phyloP scores from a whole-genome alignment of 2,329 filamentous ascomycete species.

The Colletotrichum viniferum region DNA sequence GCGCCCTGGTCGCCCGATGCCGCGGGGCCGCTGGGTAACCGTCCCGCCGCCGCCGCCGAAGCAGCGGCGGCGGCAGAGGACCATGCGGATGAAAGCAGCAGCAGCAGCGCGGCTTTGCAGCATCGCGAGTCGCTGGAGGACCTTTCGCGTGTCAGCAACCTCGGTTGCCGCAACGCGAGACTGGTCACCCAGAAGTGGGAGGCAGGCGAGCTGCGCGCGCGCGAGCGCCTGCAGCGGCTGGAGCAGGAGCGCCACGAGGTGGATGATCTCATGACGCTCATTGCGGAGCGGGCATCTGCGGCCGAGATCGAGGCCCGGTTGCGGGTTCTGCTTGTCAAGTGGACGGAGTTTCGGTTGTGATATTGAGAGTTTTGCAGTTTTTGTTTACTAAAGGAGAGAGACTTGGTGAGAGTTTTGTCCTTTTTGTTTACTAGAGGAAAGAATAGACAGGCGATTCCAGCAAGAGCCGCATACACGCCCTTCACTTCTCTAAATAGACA shows the following conservation, averaged over 20 bases:
- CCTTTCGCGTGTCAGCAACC: neutral
- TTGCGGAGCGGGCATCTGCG: neutral
- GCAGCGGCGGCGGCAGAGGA: neutral
- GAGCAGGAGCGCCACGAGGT: neutral
- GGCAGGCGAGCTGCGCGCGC: neutral
- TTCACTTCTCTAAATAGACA: neutral
- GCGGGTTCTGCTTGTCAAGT: neutral
- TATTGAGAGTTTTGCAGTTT: neutral
- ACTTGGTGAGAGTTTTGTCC: neutral
- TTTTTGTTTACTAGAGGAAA: neutral
- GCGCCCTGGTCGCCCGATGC: neutral
- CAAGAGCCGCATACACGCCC: neutral
- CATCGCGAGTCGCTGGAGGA: neutral
- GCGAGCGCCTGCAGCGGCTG: neutral
- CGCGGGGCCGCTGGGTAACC: neutral
- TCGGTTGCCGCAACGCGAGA: neutral
- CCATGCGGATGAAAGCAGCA: neutral
- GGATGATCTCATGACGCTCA: neutral
- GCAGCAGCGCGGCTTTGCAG: neutral
- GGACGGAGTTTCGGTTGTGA: neutral
- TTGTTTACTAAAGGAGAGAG: no score
- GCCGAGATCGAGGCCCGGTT: neutral
- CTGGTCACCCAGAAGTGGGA: neutral
- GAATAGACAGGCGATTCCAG: neutral
- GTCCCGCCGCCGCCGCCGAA: neutral